A percentile compares a stretch with the other conserved stretches of the same genome.
phyloP scores from a whole-genome alignment of 345 rosid species.

The Hypericum perforatum region DNA sequence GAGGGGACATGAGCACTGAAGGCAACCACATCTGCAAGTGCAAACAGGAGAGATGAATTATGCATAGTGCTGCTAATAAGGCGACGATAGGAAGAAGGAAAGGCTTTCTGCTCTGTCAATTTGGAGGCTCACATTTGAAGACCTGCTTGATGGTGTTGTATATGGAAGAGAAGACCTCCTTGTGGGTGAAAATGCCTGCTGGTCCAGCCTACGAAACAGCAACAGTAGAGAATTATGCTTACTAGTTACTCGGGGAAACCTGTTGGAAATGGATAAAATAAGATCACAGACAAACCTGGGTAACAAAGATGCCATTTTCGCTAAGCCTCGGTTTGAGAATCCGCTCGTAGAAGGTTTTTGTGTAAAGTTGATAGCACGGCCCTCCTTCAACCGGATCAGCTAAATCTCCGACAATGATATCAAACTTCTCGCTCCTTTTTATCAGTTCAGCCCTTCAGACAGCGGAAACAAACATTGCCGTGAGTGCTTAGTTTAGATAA shows the following conservation, averaged over 20 bases:
- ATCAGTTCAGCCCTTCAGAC: constrained; percentile 40
- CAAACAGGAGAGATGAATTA: background rate
- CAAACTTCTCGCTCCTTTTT: constrained; percentile 28
- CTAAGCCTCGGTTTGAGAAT: constrained; percentile 41
- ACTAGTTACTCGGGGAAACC: no score
- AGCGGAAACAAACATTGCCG: background rate
- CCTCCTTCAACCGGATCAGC: constrained; percentile 73
- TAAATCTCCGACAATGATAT: constrained; percentile 57
- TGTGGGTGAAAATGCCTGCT: constrained; percentile 65
- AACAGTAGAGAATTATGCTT: no score
- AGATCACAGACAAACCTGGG: constrained; percentile 28
- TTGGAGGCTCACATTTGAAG: constrained; percentile 34
- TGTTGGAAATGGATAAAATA: no score
- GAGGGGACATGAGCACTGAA: constrained; percentile 60
- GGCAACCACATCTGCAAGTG: constrained; percentile 46
- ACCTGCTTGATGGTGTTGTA: constrained; percentile 52
- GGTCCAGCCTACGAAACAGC: constrained; percentile 46
- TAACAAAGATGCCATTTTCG: constrained; percentile 45
- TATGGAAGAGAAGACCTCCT: constrained; percentile 55
- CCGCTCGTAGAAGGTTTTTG: constrained; percentile 48
- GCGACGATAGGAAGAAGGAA: background rate
- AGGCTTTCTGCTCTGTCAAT: background rate
- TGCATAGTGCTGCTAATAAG: background rate
- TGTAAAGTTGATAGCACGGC: constrained; percentile 57
- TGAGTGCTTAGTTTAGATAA: background rate